These are phyloP conservation scores for Bryum argenteum DNA, from an alignment of 225 moss, liverwort and hornwort genomes.

Conservation along the genomic window DNA sequence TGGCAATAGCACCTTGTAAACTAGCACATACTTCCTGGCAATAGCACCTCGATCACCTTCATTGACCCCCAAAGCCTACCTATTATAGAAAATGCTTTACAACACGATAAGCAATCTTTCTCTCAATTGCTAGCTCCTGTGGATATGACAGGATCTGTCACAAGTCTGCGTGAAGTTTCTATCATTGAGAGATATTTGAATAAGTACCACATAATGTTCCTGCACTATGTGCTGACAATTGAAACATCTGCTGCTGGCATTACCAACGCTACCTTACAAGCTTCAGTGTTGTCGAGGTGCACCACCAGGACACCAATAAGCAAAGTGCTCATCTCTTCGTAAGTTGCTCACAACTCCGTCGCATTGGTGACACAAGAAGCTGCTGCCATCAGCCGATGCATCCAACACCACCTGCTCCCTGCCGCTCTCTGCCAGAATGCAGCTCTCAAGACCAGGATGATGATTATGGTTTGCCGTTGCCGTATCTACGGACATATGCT, in stretches of 20 bases:
- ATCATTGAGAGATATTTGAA: too few species aligned
- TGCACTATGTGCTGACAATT: constrained; percentile 21
- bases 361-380: constrained; percentile 80
- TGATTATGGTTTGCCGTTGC: constrained; percentile 29
- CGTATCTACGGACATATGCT: constrained; percentile 36
- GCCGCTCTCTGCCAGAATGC: constrained; percentile 94
- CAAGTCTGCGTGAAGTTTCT: too few species aligned
- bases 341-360: constrained; percentile 92
- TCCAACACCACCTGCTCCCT: constrained; percentile 89
- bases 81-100: too few species aligned
- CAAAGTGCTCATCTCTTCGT: constrained; percentile 82
- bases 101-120: too few species aligned
- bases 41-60: too few species aligned
- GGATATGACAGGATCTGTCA: too few species aligned
- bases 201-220: neutral
- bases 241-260: constrained; percentile 13
- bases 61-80: too few species aligned
- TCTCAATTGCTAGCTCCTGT: too few species aligned
- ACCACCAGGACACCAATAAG: constrained; percentile 75
- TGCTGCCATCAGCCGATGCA: constrained; percentile 95
- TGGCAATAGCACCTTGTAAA: too few species aligned
- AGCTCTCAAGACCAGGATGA: constrained; percentile 30
- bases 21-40: too few species aligned
- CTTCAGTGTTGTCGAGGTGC: constrained; percentile 28
- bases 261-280: constrained; percentile 2